Evolutionary conservation across 2,329 filamentous ascomycete species (phyloP).

Genomic region (Coniella lustricola): DNA sequence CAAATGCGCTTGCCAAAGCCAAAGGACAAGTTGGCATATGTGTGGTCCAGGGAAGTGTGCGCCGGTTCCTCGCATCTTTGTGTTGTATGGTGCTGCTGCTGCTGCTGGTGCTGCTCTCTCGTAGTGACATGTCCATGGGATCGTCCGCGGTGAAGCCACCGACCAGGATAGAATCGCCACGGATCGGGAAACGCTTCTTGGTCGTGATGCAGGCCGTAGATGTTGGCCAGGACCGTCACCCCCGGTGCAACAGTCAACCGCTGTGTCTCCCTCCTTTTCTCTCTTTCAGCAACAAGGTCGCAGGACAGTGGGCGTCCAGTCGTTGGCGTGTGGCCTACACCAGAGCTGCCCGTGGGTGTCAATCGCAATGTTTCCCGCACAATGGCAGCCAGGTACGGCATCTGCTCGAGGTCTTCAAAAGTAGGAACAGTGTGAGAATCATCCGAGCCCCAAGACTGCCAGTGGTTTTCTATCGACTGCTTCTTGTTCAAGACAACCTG

Average conservation of each 20-base stretch:
- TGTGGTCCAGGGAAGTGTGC: slow-evolving; percentile 1
- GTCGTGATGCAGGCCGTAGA: slow-evolving; percentile 12
- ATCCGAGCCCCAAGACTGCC: too few relatives aligned
- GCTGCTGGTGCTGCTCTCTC: too few relatives aligned
- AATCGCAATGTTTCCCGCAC: slow-evolving; percentile 12
- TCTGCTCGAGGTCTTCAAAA: slow-evolving; percentile 8
- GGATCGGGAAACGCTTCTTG: slow-evolving; percentile 4
- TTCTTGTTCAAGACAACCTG: background rate
- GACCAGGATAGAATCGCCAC: slow-evolving; percentile 10
- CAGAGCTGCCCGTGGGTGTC: slow-evolving; percentile 12
- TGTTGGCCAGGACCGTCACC: slow-evolving; percentile 10
- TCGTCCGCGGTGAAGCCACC: slow-evolving; percentile 1
- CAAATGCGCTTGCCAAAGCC: slow-evolving; percentile 12
- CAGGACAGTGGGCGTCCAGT: background rate
- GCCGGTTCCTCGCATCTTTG: background rate
- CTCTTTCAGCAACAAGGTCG: background rate
- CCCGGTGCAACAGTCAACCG: slow-evolving; percentile 1
- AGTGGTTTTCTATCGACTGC: background rate
- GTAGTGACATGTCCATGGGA: background rate
- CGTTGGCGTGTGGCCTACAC: slow-evolving; percentile 9
- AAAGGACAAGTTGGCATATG: slow-evolving; percentile 9
- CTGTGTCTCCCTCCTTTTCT: background rate
- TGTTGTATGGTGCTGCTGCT: too few relatives aligned
- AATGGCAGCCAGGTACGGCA: slow-evolving; percentile 7
- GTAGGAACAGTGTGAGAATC: background rate